Percentiles rank a stretch among this genome's conserved stretches.
Evolutionary conservation across 805 yeast species (phyloP).

Genomic region (Saccharomycopsis sp.): DNA sequence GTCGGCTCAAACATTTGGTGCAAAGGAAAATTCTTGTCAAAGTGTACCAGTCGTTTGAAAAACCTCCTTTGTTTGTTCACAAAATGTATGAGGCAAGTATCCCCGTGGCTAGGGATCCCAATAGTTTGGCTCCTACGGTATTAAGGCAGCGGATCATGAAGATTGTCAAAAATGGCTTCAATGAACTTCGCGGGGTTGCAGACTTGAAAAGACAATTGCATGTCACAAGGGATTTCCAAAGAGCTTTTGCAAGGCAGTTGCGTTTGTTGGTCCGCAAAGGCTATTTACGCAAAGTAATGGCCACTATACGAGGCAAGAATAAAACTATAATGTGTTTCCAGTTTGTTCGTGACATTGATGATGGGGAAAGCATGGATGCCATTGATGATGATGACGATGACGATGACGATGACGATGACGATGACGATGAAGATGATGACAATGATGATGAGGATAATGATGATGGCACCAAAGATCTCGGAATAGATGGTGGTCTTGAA

Average conservation of each 20-base stretch:
- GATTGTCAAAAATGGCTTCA: constrained; percentile 1
- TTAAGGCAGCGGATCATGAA: neutral
- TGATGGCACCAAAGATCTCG: too few relatives aligned
- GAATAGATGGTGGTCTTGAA: neutral
- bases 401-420: constrained; percentile 5
- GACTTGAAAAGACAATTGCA: constrained; percentile 3
- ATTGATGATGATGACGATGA: neutral
- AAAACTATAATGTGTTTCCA: neutral
- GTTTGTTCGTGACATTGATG: constrained; percentile 1
- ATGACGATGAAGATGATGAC: constrained; percentile 1
- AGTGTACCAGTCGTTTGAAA: neutral
- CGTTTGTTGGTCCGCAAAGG: neutral
- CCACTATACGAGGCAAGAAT: neutral
- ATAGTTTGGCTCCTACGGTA: too few relatives aligned
- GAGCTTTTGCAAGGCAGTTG: too few relatives aligned
- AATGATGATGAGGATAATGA: neutral
- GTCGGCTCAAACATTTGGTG: constrained; percentile 5
- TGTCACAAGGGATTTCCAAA: neutral
- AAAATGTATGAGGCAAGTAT: too few relatives aligned
- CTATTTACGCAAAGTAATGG: constrained; percentile 2
- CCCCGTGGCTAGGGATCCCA: too few relatives aligned
- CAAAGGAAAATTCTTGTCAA: neutral
- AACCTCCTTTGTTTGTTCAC: too few relatives aligned
- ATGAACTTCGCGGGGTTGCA: neutral
- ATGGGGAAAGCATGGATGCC: too few relatives aligned